These are phyloP conservation scores for Chrysoporthe deuterocubensis DNA, from an alignment of 2,329 filamentous ascomycete species.

Conservation along the genomic window DNA sequence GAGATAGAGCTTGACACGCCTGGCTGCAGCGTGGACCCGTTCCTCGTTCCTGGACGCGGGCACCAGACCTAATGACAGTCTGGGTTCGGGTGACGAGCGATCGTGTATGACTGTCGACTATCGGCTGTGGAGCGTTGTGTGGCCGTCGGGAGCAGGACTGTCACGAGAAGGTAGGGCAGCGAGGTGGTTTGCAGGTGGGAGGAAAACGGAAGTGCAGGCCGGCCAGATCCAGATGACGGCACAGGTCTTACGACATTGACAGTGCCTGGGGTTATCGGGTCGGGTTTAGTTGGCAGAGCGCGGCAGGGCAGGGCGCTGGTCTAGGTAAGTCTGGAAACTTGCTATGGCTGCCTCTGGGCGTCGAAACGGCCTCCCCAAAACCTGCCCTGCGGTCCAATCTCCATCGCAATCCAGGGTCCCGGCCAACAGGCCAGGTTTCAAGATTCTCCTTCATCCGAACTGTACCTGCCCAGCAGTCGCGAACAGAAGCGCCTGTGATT, in stretches of 20 bases:
- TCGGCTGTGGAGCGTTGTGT: neutral
- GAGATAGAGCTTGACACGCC: slow-evolving; percentile 10
- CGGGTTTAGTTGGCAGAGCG: neutral
- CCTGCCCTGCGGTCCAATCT: neutral
- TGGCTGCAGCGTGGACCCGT: neutral
- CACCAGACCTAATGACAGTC: neutral
- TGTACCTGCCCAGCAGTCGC: neutral
- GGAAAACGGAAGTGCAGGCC: slow-evolving; percentile 10
- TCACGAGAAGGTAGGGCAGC: neutral
- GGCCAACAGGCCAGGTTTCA: slow-evolving; percentile 25
- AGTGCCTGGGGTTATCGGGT: neutral
- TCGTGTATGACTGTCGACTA: neutral
- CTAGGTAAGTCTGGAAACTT: neutral
- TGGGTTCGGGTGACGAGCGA: neutral
- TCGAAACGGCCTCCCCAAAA: slow-evolving; percentile 1
- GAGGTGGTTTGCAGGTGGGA: slow-evolving; percentile 12
- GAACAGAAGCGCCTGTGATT: slow-evolving; percentile 9
- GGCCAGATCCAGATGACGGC: slow-evolving; percentile 25
- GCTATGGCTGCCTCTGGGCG: neutral
- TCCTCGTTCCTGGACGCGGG: neutral
- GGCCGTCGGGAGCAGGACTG: neutral
- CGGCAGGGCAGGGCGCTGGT: slow-evolving; percentile 4
- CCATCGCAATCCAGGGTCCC: neutral
- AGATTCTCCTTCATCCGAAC: slow-evolving; percentile 3
- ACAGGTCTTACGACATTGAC: slow-evolving; percentile 27